A percentile compares a stretch with the other conserved stretches of the same genome.
Conservation (phyloP, 1,284 basidiomycete species). For the Bjerkandera adusta region DNA sequence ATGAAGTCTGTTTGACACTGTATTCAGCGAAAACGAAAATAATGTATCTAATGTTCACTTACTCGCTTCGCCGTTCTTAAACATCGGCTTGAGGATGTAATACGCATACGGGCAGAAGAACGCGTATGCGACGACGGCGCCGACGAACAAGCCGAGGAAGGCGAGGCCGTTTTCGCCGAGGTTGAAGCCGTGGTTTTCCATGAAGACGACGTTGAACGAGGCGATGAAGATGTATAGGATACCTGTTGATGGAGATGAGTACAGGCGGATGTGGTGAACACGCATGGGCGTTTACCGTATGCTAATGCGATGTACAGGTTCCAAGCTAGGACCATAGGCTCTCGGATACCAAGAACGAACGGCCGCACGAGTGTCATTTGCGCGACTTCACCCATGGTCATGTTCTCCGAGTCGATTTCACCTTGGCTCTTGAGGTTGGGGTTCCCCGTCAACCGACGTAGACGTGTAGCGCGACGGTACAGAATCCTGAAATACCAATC, state of each 20-base stretch:
- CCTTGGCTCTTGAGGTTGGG: conserved; percentile 22
- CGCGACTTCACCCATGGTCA: conserved; percentile 22
- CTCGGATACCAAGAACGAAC: conserved; percentile 35
- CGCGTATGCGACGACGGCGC: conserved; percentile 22
- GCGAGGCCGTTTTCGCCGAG: conserved; percentile 41
- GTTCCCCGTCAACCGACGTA: conserved; percentile 31
- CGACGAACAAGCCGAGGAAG: conserved; percentile 44
- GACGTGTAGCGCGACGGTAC: conserved; percentile 26
- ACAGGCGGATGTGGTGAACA: background rate
- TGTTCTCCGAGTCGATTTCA: conserved; percentile 26
- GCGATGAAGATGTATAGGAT: conserved; percentile 32
- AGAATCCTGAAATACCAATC: conserved; percentile 39
- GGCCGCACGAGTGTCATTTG: conserved; percentile 37
- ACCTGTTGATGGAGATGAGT: background rate
- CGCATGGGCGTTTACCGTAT: conserved; percentile 26
- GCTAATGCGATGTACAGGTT: conserved; percentile 44
- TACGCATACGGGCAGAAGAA: conserved; percentile 18
- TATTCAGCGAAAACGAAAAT: background rate
- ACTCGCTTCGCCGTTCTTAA: conserved; percentile 15
- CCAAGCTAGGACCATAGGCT: conserved; percentile 40
- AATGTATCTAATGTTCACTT: background rate
- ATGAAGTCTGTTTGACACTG: conserved; percentile 16
- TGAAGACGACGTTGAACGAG: conserved; percentile 34
- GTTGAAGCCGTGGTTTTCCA: conserved; percentile 31
- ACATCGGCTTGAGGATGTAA: conserved; percentile 18